phyloP scores from a whole-genome alignment of 805 yeast species.

The Spathaspora boniae region DNA sequence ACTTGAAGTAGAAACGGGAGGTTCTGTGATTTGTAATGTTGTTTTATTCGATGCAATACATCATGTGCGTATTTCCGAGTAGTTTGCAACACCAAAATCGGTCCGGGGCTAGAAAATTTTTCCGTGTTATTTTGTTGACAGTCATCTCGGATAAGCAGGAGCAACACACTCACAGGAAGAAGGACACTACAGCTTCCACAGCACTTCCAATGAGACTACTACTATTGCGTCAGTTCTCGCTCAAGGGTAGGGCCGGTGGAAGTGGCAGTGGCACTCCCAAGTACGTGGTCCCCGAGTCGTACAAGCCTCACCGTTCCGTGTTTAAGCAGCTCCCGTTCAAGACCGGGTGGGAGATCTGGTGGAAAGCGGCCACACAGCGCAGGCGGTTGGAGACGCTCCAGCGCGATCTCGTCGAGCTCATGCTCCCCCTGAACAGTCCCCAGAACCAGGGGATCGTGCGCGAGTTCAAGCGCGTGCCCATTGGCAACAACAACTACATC shows the following conservation, averaged over 20 bases:
- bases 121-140: no score
- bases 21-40: no score
- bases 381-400: slow-evolving; percentile 32
- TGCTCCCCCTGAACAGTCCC: slow-evolving; percentile 21
- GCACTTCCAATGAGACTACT: background rate
- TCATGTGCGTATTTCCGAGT: no score
- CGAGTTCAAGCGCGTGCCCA: slow-evolving; percentile 13
- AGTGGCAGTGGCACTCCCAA: background rate
- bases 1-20: no score
- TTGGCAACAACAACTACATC: slow-evolving; percentile 20
- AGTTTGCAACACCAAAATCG: no score
- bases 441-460: slow-evolving; percentile 22
- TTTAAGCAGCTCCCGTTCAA: slow-evolving; percentile 14
- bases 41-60: no score
- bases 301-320: slow-evolving; percentile 12
- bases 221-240: slow-evolving; percentile 1
- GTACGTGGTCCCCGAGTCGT: slow-evolving; percentile 15
- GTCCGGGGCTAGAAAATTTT: no score
- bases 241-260: background rate
- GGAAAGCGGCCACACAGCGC: slow-evolving; percentile 18
- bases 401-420: slow-evolving; percentile 29
- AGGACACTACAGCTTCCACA: no score
- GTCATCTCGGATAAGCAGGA: no score
- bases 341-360: slow-evolving; percentile 18
- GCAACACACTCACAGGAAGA: no score